Evolutionary conservation across 805 yeast species (phyloP).

Genomic region (Isabelozyma heimii): DNA sequence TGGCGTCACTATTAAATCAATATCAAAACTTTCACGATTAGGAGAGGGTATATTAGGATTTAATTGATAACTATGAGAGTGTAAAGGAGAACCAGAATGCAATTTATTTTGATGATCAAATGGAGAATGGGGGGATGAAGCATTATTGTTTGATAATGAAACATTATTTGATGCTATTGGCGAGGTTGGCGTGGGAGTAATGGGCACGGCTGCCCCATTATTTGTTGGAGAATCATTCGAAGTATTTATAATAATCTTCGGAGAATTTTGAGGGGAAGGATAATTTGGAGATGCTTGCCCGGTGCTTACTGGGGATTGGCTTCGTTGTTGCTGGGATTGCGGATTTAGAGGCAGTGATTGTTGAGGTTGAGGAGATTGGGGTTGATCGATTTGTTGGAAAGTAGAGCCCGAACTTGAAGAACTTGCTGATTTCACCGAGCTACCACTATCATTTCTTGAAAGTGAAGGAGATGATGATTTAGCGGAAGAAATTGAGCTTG

Average conservation of each 20-base stretch:
- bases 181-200: slow-evolving; percentile 21
- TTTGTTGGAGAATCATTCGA: slow-evolving; percentile 7
- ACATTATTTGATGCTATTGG: slow-evolving; percentile 14
- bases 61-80: slow-evolving; percentile 16
- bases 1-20: slow-evolving; percentile 77
- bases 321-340: not conserved
- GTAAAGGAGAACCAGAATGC: slow-evolving; percentile 8
- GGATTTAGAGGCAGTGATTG: not conserved
- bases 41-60: slow-evolving; percentile 49
- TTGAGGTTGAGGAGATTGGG: slow-evolving; percentile 1
- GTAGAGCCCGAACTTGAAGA: slow-evolving; percentile 5
- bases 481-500: slow-evolving; percentile 16
- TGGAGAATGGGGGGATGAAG: slow-evolving; percentile 1
- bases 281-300: slow-evolving; percentile 13
- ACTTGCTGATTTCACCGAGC: slow-evolving; percentile 19
- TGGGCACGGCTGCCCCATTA: slow-evolving; percentile 5
- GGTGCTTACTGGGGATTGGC: slow-evolving; percentile 6
- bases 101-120: slow-evolving; percentile 6
- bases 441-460: slow-evolving; percentile 27
- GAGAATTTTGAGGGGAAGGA: slow-evolving; percentile 12
- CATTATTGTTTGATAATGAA: not conserved
- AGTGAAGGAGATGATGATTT: slow-evolving; percentile 32
- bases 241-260: slow-evolving; percentile 16
- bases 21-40: slow-evolving; percentile 62
- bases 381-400: slow-evolving; percentile 1